Evolutionary conservation across 192 early-diverging fungal species (phyloP).

Genomic region (Coemansia sp.): DNA sequence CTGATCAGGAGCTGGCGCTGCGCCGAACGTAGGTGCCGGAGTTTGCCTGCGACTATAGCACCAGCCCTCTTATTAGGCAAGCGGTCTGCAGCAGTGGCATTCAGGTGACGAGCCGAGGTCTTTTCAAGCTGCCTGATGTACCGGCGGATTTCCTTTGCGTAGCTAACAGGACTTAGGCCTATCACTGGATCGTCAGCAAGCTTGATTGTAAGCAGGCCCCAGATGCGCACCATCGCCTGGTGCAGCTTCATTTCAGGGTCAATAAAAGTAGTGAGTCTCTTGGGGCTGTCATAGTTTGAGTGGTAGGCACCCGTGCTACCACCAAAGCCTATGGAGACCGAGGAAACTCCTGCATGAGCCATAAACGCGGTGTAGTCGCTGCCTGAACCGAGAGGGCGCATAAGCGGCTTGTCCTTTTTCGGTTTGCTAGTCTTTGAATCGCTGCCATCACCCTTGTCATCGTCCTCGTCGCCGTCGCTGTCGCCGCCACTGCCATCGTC

Average conservation of each 20-base stretch:
- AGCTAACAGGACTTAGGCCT: constrained; percentile 36
- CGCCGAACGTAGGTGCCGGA: constrained; percentile 25
- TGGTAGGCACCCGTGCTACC: constrained; percentile 58
- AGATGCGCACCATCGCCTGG: constrained; percentile 46
- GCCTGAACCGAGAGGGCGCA: constrained; percentile 45
- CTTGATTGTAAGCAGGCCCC: constrained; percentile 47
- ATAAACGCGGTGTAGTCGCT: constrained; percentile 61
- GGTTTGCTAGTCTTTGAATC: background rate
- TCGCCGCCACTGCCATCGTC: no score
- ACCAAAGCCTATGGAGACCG: constrained; percentile 53
- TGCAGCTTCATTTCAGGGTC: constrained; percentile 58
- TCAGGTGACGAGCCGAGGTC: constrained; percentile 9
- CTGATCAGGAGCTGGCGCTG: constrained; percentile 30
- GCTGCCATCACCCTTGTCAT: background rate
- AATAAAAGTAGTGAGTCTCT: constrained; percentile 57
- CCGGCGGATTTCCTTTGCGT: constrained; percentile 45
- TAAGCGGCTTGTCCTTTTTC: no score
- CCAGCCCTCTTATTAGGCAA: background rate
- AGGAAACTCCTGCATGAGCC: constrained; percentile 60
- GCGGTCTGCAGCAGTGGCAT: background rate
- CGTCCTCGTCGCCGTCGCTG: background rate
- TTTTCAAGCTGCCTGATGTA: constrained; percentile 43
- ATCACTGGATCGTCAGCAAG: constrained; percentile 52
- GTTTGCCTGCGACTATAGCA: background rate
- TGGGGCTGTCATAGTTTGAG: constrained; percentile 63